Percentiles rank a stretch among this genome's conserved stretches.
Evolutionary conservation across 352 stramenopile species (phyloP).

Genomic region (Phytophthora pseudosyringae): DNA sequence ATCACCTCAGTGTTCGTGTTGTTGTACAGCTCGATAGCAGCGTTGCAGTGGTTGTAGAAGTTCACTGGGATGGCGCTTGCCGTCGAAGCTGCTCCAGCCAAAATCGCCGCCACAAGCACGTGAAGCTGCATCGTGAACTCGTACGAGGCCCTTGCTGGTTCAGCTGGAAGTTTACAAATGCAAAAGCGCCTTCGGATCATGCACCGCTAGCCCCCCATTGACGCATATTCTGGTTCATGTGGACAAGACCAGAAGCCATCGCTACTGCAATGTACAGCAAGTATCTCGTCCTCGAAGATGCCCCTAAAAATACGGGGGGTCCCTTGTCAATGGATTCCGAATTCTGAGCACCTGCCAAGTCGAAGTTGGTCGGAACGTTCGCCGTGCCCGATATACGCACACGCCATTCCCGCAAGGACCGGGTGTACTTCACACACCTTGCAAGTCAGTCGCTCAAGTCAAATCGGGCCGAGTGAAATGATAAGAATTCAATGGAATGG

Average conservation of each 20-base stretch:
- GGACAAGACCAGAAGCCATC: conserved; percentile 23
- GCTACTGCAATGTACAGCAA: not conserved
- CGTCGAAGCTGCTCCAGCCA: conserved; percentile 3
- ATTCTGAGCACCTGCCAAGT: not conserved
- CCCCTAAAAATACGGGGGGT: conserved; percentile 13
- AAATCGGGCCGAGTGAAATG: not conserved
- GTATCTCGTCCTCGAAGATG: conserved; percentile 34
- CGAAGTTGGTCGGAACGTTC: conserved; percentile 11
- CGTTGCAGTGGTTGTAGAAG: conserved; percentile 62
- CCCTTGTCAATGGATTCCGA: conserved; percentile 5
- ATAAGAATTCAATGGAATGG: not conserved
- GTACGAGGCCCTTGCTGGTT: not conserved
- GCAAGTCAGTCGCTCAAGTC: not conserved
- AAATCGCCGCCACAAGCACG: conserved; percentile 3
- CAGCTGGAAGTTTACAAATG: conserved; percentile 23
- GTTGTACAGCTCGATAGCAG: conserved; percentile 54
- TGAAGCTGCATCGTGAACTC: conserved; percentile 21
- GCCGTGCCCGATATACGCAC: conserved; percentile 5
- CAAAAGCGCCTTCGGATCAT: not conserved
- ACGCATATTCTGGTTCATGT: conserved; percentile 10
- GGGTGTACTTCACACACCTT: not conserved
- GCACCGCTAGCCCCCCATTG: not conserved
- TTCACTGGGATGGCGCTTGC: conserved; percentile 47
- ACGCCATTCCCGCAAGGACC: conserved; percentile 14
- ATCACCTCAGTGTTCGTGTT: conserved; percentile 53